Base-by-base conservation (phyloP, 495 filamentous ascomycete genomes). In the Daldinia decipiens region DNA sequence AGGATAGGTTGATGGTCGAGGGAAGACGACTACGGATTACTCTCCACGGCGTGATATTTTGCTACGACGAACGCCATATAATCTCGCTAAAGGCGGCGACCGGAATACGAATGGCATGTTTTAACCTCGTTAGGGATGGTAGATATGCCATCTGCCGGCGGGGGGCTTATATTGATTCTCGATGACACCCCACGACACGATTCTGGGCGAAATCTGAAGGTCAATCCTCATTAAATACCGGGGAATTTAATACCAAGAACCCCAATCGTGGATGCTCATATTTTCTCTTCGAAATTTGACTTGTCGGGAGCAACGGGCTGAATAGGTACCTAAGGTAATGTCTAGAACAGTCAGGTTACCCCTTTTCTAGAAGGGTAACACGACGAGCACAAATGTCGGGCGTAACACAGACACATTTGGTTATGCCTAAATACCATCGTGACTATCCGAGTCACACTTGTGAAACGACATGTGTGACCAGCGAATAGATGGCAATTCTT, bases 371-470 rank as follows among this genome's bases (percentile, higher is more conserved):
- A 43, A 55, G 38, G 36, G n/a, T 27, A 56, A 24, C 19, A 24
- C 38, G 31, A 26, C 15, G 32, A 67, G 36, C 64, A 21, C 40
- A 17, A 15, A 9, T 32, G 1, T 13, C 50, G n/a, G 53, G 29
- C 13, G 55, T 63, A 64, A 26, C 27, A n/a, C 12, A 50, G 32
- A 43, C 29, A 54, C 39, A 24, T 12, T 27, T 13, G 52, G 45
- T 68, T 60, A 55, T 51, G 65, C 70, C 65, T 69, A 65, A 73
- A 73, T 69, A 34, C 9, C 24, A 38, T 62, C n/a, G 66, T 9
- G 50, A 29, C 57, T 55, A 62, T 21, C 45, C 39, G 21, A 59
- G 65, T 73, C 65, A 73, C 70, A 47, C 17, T 11, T 58, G 38
- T 54, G 56, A 73, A 69, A 68, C 53, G 17, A 38, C 52, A 39